These are phyloP conservation scores for Venturia effusa DNA, from an alignment of 2,329 filamentous ascomycete genomes.

Conservation along the genomic window DNA sequence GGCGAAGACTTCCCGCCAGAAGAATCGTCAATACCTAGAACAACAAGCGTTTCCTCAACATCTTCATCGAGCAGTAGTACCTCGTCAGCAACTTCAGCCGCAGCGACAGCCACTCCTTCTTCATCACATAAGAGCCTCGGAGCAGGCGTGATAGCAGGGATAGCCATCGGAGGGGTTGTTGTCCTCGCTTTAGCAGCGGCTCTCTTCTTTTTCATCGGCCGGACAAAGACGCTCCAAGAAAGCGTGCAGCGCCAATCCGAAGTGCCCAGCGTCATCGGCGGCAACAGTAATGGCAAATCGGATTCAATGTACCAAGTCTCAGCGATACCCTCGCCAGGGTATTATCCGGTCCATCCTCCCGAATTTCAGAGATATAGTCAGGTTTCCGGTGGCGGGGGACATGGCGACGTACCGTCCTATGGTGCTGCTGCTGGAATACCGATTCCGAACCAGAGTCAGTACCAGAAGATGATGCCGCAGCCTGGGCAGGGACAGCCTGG, in stretches of 20 bases:
- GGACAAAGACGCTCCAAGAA: slow-evolving; percentile 15
- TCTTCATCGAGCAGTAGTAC: slow-evolving; percentile 8
- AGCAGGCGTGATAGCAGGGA: slow-evolving; percentile 32
- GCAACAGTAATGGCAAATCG: not conserved
- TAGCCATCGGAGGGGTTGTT: slow-evolving; percentile 53
- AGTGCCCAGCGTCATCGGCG: not conserved
- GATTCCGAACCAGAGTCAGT: not conserved
- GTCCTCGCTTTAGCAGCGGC: slow-evolving; percentile 50
- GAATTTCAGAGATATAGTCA: not conserved
- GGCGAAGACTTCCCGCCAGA: slow-evolving; percentile 22
- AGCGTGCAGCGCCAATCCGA: slow-evolving; percentile 1
- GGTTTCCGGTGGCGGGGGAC: not conserved
- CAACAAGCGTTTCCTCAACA: slow-evolving; percentile 14
- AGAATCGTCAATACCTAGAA: slow-evolving; percentile 14
- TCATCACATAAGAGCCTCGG: slow-evolving; percentile 20
- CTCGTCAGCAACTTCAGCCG: slow-evolving; percentile 6
- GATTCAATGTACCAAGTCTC: slow-evolving; percentile 4
- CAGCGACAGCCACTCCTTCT: slow-evolving; percentile 9
- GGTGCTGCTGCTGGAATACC: not conserved
- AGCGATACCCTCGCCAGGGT: not conserved
- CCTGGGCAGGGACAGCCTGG: not conserved
- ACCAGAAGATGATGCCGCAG: not conserved
- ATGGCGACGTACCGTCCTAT: not conserved
- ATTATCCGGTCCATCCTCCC: not conserved
- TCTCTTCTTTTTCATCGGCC: slow-evolving; percentile 54